Evolutionary conservation across 2,329 filamentous ascomycete genomes (phyloP).

Genomic region (Trichophyton verrucosum): DNA sequence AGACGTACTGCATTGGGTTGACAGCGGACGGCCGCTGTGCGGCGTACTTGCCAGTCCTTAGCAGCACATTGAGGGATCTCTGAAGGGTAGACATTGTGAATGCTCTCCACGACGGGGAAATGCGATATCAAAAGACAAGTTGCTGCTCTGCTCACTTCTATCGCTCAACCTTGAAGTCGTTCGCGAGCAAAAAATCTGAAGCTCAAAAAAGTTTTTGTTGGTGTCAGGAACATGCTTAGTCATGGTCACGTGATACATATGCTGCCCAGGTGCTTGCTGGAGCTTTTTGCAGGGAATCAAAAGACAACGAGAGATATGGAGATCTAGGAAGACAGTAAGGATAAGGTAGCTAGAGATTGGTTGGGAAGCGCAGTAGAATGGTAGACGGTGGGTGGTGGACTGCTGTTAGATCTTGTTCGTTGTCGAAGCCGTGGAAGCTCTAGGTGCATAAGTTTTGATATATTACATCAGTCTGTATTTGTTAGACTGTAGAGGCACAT

Average conservation of each 20-base stretch:
- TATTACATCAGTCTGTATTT: too few species aligned
- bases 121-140: not conserved
- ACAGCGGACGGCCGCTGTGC: constrained; percentile 54
- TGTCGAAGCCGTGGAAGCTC: too few species aligned
- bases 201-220: constrained; percentile 18
- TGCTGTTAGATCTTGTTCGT: too few species aligned
- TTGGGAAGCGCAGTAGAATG: too few species aligned
- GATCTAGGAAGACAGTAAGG: too few species aligned
- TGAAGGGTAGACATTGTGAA: constrained; percentile 67
- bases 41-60: constrained; percentile 68
- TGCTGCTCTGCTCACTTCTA: not conserved
- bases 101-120: constrained; percentile 8
- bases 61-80: constrained; percentile 63
- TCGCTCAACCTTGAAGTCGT: not conserved
- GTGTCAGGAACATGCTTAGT: constrained; percentile 22
- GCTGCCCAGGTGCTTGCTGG: too few species aligned
- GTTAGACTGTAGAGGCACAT: not conserved
- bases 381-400: too few species aligned
- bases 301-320: too few species aligned
- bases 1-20: constrained; percentile 59
- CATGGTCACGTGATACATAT: not conserved
- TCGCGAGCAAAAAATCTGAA: not conserved
- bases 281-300: too few species aligned
- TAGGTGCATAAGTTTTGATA: too few species aligned
- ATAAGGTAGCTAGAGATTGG: too few species aligned